phyloP scores from a whole-genome alignment of 2,329 filamentous ascomycete species.

The Cladosporium velox region DNA sequence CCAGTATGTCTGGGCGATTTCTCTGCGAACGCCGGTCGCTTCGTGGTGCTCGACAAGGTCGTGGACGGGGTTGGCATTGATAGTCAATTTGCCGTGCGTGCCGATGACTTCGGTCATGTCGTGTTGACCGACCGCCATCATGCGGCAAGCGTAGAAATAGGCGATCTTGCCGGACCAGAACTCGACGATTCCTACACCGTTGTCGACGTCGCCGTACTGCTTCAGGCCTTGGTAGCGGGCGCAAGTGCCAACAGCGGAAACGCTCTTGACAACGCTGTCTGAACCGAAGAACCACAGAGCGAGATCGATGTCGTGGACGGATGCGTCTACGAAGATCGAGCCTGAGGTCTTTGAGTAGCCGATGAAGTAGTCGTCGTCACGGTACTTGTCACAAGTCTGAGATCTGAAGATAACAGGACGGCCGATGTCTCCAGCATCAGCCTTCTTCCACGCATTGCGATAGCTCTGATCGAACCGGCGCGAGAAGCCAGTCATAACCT shows the following conservation, averaged over 20 bases:
- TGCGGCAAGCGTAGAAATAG: conserved; percentile 64
- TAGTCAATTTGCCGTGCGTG: conserved; percentile 62
- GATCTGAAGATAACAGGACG: conserved; percentile 61
- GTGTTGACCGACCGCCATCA: conserved; percentile 69
- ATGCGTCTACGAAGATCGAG: conserved; percentile 71
- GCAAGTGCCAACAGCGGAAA: conserved; percentile 59
- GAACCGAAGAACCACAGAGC: conserved; percentile 65
- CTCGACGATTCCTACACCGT: conserved; percentile 65
- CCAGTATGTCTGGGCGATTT: conserved; percentile 65
- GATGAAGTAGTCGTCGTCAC: conserved; percentile 68
- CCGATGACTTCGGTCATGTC: conserved; percentile 69
- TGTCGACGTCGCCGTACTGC: conserved; percentile 62
- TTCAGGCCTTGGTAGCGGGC: conserved; percentile 60
- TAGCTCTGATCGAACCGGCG: conserved; percentile 68
- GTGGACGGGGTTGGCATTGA: conserved; percentile 60
- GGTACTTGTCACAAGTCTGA: conserved; percentile 68
- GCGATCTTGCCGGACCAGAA: conserved; percentile 65
- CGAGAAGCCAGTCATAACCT: conserved; percentile 68
- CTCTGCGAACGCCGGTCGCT: conserved; percentile 55
- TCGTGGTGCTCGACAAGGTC: conserved; percentile 60
- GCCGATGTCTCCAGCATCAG: conserved; percentile 59
- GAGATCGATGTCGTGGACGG: conserved; percentile 70
- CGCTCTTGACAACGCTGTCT: conserved; percentile 56
- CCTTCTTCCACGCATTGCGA: conserved; percentile 58
- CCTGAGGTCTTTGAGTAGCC: conserved; percentile 65